These are phyloP conservation scores for Penicillium sp. DNA, from an alignment of 2,329 filamentous ascomycete species.

Conservation along the genomic window DNA sequence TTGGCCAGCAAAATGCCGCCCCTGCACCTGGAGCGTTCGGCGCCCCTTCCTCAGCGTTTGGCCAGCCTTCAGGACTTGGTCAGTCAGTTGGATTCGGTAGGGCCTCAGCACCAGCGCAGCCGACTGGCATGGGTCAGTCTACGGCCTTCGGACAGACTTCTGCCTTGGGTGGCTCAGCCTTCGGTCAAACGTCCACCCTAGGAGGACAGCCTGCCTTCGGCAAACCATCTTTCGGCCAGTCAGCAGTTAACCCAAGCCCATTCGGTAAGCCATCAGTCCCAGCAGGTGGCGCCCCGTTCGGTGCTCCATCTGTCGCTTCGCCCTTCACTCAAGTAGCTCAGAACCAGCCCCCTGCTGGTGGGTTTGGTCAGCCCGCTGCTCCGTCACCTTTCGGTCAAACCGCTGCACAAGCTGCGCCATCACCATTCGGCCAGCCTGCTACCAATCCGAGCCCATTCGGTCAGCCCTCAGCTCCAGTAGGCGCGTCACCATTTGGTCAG, in stretches of 20 bases:
- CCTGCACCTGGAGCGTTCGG: conserved; percentile 19
- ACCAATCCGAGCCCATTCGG: conserved; percentile 18
- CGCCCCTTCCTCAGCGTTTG: conserved; percentile 19
- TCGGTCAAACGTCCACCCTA: conserved; percentile 18
- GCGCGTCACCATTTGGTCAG: conserved; percentile 41
- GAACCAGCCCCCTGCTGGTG: conserved; percentile 26
- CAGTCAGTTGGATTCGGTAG: conserved; percentile 28
- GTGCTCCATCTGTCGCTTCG: conserved; percentile 34
- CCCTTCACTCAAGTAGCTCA: conserved; percentile 47
- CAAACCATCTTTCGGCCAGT: conserved; percentile 27
- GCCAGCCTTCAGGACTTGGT: conserved; percentile 19
- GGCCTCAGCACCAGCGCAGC: conserved; percentile 12
- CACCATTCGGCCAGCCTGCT: conserved; percentile 42
- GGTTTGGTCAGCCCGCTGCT: conserved; percentile 25
- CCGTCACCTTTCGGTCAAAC: conserved; percentile 14
- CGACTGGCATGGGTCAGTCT: conserved; percentile 14
- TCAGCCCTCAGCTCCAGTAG: conserved; percentile 26
- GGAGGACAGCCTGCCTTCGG: conserved; percentile 35
- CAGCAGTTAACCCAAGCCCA: conserved; percentile 1
- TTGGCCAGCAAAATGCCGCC: conserved; percentile 24
- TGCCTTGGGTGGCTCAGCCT: conserved; percentile 13
- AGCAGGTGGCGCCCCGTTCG: conserved; percentile 31
- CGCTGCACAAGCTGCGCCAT: conserved; percentile 10
- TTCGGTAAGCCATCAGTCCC: conserved; percentile 27
- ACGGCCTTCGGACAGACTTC: conserved; percentile 18